These are phyloP conservation scores for Lipomyces starkeyi DNA, from an alignment of 805 yeast genomes.

Conservation along the genomic window DNA sequence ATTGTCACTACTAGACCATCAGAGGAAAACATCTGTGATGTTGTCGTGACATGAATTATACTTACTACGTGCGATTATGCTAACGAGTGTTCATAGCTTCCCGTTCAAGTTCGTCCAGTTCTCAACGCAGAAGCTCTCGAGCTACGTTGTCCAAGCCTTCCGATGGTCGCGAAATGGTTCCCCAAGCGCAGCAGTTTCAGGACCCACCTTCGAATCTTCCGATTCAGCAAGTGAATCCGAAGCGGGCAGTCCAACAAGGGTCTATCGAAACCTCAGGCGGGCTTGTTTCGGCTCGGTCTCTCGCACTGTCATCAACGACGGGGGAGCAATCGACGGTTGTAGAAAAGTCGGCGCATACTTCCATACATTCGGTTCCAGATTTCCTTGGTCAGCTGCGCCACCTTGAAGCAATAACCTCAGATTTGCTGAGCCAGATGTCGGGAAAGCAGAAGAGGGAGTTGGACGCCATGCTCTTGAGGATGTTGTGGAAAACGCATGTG, in stretches of 20 bases:
- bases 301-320: neutral
- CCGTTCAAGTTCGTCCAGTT: neutral
- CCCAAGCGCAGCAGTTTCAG: neutral
- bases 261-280: neutral
- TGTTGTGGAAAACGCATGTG: conserved; percentile 16
- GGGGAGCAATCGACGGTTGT: neutral
- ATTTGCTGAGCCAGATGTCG: conserved; percentile 6
- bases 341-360: neutral
- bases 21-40: neutral
- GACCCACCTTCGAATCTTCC: neutral
- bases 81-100: neutral
- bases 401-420: conserved; percentile 1
- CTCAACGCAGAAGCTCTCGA: neutral
- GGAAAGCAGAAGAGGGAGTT: conserved; percentile 9
- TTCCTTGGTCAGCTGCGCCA: conserved; percentile 18
- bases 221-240: neutral
- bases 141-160: conserved; percentile 1
- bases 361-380: conserved; percentile 16
- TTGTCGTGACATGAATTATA: neutral
- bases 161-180: neutral
- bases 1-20: neutral
- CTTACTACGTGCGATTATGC: neutral
- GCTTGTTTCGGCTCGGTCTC: neutral
- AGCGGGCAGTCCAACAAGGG: neutral
- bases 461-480: conserved; percentile 13